phyloP scores from a whole-genome alignment of 768 basidiomycete species.

The Rhodotorula sphaerocarpa region DNA sequence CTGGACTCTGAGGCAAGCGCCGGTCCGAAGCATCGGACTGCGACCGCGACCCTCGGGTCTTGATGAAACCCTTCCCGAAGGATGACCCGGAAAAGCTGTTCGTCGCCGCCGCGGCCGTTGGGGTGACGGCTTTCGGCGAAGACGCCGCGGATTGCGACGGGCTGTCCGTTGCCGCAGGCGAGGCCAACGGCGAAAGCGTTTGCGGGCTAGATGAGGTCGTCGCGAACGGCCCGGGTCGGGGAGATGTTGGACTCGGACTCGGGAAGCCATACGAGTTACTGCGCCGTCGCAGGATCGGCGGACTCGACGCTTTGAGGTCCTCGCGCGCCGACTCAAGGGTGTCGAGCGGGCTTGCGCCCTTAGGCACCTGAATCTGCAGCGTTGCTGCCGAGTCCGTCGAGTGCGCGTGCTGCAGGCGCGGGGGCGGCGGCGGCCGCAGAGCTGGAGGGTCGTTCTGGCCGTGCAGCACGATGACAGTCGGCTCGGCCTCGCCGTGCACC shows the following conservation, averaged over 20 bases:
- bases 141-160: neutral
- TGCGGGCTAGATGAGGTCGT: neutral
- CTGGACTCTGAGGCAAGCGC: neutral
- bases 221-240: neutral
- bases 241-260: conserved; percentile 1
- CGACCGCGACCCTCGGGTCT: conserved; percentile 6
- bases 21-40: conserved; percentile 24
- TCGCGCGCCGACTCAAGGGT: neutral
- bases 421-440: neutral
- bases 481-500: neutral
- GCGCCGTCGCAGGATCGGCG: conserved; percentile 4
- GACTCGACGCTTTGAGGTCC: conserved; percentile 1
- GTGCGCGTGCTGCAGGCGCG: neutral
- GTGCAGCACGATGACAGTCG: neutral
- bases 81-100: neutral
- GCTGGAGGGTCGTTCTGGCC: neutral
- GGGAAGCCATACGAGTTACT: conserved; percentile 15
- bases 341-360: neutral
- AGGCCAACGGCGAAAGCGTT: conserved; percentile 7
- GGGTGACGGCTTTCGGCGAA: neutral
- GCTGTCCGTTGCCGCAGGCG: neutral
- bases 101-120: neutral
- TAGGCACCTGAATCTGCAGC: neutral
- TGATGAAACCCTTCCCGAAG: conserved; percentile 6
- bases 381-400: conserved; percentile 18